phyloP scores from a whole-genome alignment of 164 flowering plant species.

The Macadamia tetraphylla region DNA sequence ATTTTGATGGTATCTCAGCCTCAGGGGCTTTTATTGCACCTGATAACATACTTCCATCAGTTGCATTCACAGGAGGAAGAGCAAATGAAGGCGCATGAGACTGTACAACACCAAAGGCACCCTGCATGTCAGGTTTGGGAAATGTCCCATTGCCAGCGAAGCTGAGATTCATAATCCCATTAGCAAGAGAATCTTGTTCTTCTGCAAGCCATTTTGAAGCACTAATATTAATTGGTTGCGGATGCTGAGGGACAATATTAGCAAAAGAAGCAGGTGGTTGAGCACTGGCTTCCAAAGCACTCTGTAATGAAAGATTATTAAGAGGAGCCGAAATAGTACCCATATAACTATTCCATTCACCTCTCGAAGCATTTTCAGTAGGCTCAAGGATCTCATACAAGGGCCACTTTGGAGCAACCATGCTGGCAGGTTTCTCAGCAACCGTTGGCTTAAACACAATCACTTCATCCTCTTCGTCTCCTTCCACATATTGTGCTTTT shows the following conservation, averaged over 20 bases:
- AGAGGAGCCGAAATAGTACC: constrained; percentile 26
- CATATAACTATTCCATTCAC: constrained; percentile 22
- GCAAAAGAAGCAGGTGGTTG: constrained; percentile 30
- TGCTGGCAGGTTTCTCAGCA: constrained; percentile 47
- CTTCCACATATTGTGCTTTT: constrained; percentile 34
- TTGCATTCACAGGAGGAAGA: constrained; percentile 25
- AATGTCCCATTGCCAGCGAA: constrained; percentile 45
- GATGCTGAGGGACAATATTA: constrained; percentile 24
- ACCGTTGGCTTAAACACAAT: constrained; percentile 80
- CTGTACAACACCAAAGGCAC: constrained; percentile 22
- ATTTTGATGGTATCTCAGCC: constrained; percentile 33
- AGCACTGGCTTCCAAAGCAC: constrained; percentile 18
- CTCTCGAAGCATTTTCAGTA: constrained; percentile 24
- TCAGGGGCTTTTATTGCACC: constrained; percentile 29
- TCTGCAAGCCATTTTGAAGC: constrained; percentile 45
- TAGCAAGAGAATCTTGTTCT: constrained; percentile 34
- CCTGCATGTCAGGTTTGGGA: constrained; percentile 27
- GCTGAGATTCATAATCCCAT: constrained; percentile 44
- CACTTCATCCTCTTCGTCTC: constrained; percentile 87
- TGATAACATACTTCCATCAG: constrained; percentile 17
- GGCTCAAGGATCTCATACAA: constrained; percentile 29
- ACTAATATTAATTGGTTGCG: constrained; percentile 31
- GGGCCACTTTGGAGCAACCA: constrained; percentile 17
- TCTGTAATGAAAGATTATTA: constrained; percentile 24
- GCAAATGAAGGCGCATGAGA: constrained; percentile 31